phyloP scores from a whole-genome alignment of 106 monocot genomes.

The Iris macrosiphon region DNA sequence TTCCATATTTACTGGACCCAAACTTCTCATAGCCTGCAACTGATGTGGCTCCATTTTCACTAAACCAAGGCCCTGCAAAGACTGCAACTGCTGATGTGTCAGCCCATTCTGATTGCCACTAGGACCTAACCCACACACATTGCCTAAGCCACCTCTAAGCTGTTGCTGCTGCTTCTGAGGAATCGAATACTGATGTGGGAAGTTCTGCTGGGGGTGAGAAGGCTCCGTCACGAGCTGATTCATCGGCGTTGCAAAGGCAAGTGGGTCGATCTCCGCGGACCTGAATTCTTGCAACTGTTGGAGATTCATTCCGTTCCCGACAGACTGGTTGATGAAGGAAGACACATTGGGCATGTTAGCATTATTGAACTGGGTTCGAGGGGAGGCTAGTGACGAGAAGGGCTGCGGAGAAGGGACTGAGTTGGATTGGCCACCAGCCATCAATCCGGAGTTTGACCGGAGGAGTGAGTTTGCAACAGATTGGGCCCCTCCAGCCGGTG shows the following conservation, averaged over 20 bases:
- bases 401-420: constrained; percentile 28
- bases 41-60: constrained; percentile 37
- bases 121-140: neutral
- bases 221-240: constrained; percentile 6
- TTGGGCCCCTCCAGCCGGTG: constrained; percentile 16
- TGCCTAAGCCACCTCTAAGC: constrained; percentile 12
- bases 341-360: constrained; percentile 31
- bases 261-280: constrained; percentile 28
- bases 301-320: constrained; percentile 26
- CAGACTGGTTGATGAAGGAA: constrained; percentile 37
- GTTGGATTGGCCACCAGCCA: constrained; percentile 14
- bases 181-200: constrained; percentile 16
- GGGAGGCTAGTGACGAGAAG: constrained; percentile 48
- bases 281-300: constrained; percentile 10
- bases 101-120: constrained; percentile 18
- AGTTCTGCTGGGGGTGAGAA: neutral
- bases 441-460: constrained; percentile 20
- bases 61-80: constrained; percentile 19
- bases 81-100: constrained; percentile 36
- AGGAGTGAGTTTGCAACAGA: constrained; percentile 23
- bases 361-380: constrained; percentile 39
- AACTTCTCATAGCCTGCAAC: constrained; percentile 22
- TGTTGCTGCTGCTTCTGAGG: constrained; percentile 13
- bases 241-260: constrained; percentile 22
- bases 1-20: constrained; percentile 60